These are phyloP conservation scores for Isoetes engelmannii DNA, from an alignment of 83 land plant genomes.

Conservation along the genomic window DNA sequence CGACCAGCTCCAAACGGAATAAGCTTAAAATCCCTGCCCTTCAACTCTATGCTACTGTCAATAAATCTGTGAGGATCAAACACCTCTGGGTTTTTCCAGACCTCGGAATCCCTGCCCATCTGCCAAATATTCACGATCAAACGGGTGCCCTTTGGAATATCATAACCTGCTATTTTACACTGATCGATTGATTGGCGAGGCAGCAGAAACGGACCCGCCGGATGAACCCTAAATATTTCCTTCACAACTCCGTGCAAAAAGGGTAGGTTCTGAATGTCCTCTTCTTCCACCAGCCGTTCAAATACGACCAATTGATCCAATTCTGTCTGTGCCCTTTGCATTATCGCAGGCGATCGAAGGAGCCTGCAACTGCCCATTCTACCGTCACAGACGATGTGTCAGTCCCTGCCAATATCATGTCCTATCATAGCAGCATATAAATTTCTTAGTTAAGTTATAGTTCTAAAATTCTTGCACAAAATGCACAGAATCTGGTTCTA, in stretches of 20 bases:
- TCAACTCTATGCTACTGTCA: too few species aligned
- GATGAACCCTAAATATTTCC: neutral
- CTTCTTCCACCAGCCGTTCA: neutral
- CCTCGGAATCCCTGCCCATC: neutral
- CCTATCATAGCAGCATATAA: neutral
- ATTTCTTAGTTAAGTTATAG: too few species aligned
- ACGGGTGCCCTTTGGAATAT: conserved; percentile 1
- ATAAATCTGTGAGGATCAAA: neutral
- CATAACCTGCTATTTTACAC: neutral
- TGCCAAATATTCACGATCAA: neutral
- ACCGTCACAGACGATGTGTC: conserved; percentile 1
- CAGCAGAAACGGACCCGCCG: neutral
- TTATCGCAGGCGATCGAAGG: neutral
- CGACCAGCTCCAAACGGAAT: conserved; percentile 8
- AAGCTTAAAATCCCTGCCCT: neutral
- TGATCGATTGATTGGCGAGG: neutral
- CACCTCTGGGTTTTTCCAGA: neutral
- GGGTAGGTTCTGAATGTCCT: neutral
- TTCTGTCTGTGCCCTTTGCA: conserved; percentile 4
- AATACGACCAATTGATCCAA: neutral
- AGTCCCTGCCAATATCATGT: conserved; percentile 4
- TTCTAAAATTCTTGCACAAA: too few species aligned
- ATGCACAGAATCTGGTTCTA: too few species aligned
- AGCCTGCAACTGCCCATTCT: neutral
- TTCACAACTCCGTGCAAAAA: neutral